A percentile compares a stretch with the other conserved stretches of the same genome.
Conservation (phyloP, 176 grass and related monocot species). For the Carex myosuroides region DNA sequence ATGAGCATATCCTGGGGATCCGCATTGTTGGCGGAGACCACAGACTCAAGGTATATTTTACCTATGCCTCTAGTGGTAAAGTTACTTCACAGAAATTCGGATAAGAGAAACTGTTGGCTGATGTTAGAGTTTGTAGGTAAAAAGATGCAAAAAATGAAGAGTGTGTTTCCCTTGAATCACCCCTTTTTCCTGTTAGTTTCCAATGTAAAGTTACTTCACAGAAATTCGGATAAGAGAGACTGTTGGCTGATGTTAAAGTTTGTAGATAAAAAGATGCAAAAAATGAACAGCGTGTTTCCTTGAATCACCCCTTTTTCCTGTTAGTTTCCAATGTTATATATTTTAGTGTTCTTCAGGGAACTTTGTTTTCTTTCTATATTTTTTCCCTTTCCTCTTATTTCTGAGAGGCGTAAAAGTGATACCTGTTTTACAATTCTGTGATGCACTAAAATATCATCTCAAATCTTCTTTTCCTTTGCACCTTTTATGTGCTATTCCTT, state of each 20-base stretch:
- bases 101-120: background rate
- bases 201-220: background rate
- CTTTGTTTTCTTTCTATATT: background rate
- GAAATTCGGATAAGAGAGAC: background rate
- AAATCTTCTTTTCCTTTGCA: background rate
- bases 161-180: background rate
- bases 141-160: background rate
- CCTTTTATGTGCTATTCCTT: background rate
- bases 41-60: slow-evolving; percentile 8
- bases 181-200: background rate
- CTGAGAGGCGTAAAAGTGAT: background rate
- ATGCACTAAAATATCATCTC: background rate
- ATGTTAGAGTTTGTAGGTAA: background rate
- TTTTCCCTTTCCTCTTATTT: background rate
- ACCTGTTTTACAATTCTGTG: background rate
- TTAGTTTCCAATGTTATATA: background rate
- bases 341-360: background rate
- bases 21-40: slow-evolving; percentile 20
- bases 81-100: background rate
- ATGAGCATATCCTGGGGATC: slow-evolving; percentile 19
- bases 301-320: background rate
- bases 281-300: background rate
- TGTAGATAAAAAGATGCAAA: background rate
- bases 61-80: background rate
- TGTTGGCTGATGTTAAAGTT: background rate